Evolutionary conservation across 1,284 basidiomycete genomes (phyloP), one percentile per base, ranked within the genome.

Genomic region (Austropuccinia psidii): DNA sequence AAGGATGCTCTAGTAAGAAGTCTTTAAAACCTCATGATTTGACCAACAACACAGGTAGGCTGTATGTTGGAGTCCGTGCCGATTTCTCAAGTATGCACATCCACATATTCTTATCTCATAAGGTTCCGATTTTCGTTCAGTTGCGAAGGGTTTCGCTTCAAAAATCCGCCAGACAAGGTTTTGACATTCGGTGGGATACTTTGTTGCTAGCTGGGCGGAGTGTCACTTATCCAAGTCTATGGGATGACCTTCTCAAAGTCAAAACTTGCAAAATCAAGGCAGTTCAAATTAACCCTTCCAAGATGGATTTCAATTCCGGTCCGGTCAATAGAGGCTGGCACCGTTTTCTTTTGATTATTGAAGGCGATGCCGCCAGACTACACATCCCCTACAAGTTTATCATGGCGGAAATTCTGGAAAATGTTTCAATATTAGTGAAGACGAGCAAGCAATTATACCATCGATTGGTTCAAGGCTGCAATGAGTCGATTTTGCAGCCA

Each of bases 331-430:
- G 78, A 50, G 79, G 78, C 29, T 72, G 78, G 15, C 80, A 81
- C 27, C 74, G 65, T 0, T 75, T 77, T 60, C 68, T 76, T 24
- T 73, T 83, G 43, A 58, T 77, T 4, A 81, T 90, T 49, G 83
- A 85, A 54, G 87, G 86, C 27, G 87, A 90, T 52, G 88, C 86
- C 60, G 85, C 86, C 2, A 86, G 87, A 21, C 79, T 97, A 19
- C 86, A 88, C 21, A 88, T 97, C 47, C 93, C 95, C 0, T 87
- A 86, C 78, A 87, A 87, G 6, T 96, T 89, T 79, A 81, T 89
- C 41, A 81, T 94, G 50, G 86, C 70, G 19, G 70, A 73, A 29
- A 50, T 80, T 55, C 78, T 83, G 72, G 82, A 83, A 76, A 81
- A 80, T 75, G 74, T 79, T 6, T 77, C 78, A n/a, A 81, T 80